Percentiles rank a stretch among this genome's conserved stretches.
These are phyloP conservation scores for Drechslerella coelobrocha DNA, from an alignment of 2,329 filamentous ascomycete genomes.

Conservation along the genomic window DNA sequence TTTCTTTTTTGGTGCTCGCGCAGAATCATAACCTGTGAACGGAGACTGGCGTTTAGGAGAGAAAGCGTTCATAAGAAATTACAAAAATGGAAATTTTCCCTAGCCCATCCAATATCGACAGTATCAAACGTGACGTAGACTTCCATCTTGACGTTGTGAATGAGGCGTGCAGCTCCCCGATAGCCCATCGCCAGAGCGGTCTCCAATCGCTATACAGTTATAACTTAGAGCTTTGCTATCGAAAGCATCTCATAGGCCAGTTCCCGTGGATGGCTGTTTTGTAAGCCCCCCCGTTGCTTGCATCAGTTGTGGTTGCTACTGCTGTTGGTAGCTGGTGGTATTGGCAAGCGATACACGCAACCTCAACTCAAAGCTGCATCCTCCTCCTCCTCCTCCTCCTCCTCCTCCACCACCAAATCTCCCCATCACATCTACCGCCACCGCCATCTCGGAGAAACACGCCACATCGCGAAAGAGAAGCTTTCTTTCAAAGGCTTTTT, in stretches of 20 bases:
- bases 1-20: slow-evolving; percentile 34
- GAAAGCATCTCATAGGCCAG: too few species aligned
- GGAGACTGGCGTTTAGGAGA: slow-evolving; percentile 47
- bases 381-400: neutral
- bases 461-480: neutral
- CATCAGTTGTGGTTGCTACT: too few species aligned
- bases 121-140: neutral
- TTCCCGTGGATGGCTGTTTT: too few species aligned
- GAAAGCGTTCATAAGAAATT: slow-evolving; percentile 26
- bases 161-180: too few species aligned
- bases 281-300: too few species aligned
- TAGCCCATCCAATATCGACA: neutral
- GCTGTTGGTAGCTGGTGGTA: too few species aligned
- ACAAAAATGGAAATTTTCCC: slow-evolving; percentile 30
- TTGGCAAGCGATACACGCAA: slow-evolving; percentile 9
- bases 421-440: too few species aligned
- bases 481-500: neutral
- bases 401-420: neutral
- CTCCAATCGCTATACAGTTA: too few species aligned
- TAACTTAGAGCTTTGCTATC: too few species aligned
- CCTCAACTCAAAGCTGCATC: slow-evolving; percentile 4
- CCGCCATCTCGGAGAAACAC: neutral
- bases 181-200: too few species aligned
- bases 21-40: slow-evolving; percentile 31
- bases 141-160: too few species aligned